Evolutionary conservation across 148 eudicot species (phyloP).

Genomic region (Silene latifolia): DNA sequence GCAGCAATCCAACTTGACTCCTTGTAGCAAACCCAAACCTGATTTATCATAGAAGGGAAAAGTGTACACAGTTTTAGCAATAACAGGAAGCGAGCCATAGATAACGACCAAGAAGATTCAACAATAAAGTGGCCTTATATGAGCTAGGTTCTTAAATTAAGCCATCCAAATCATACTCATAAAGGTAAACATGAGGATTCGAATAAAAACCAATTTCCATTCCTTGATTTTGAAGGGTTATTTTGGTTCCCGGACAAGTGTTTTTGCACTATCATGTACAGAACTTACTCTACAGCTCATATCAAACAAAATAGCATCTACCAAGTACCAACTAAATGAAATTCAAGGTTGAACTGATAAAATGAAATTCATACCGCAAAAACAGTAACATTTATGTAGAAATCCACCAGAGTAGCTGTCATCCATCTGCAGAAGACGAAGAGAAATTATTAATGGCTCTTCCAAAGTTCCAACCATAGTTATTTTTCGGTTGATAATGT

Average conservation of each 20-base stretch:
- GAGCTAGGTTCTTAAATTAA: too few relatives aligned
- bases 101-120: background rate
- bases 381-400: slow-evolving; percentile 52
- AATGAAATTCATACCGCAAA: slow-evolving; percentile 53
- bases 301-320: background rate
- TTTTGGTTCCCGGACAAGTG: background rate
- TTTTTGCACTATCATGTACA: background rate
- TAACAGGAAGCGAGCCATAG: background rate
- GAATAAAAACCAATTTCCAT: background rate
- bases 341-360: background rate
- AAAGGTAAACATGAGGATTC: background rate
- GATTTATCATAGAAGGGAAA: slow-evolving; percentile 12
- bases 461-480: background rate
- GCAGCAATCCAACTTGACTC: slow-evolving; percentile 60
- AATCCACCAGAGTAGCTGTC: slow-evolving; percentile 65
- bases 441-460: background rate
- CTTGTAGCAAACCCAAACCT: slow-evolving; percentile 84
- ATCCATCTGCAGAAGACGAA: slow-evolving; percentile 61
- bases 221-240: too few relatives aligned
- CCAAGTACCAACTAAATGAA: too few relatives aligned
- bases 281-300: background rate
- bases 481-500: background rate
- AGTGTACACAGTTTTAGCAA: background rate
- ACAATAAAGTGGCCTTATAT: too few relatives aligned
- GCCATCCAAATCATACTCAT: too few relatives aligned